Base-by-base conservation (phyloP, 345 rosid species). In the Citrus inodora region DNA sequence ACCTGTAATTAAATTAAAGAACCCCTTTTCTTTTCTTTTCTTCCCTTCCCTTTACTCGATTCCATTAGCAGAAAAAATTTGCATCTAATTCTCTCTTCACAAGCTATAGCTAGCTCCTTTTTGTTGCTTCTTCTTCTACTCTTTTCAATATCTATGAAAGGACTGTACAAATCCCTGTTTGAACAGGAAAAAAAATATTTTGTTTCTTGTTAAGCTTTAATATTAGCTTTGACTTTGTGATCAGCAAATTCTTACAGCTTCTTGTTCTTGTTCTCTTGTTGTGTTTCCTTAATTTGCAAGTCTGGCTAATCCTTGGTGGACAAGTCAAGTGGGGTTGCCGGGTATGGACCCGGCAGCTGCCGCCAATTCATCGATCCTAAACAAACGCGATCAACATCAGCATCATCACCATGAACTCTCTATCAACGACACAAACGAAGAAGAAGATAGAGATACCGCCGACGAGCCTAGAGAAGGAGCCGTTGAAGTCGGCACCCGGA, bases 301-400 rank as follows among this genome's bases (percentile, higher is more conserved):
- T 33, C 85, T 92, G 97, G 88, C 97, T 48, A 92, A 92, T 77
- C 92, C 91, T 75, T 92, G 97, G 97, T 92, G 97, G 97, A 80
- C 88, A 3, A 87, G 86, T 76, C 94, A 87, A 28, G 81, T 87
- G 69, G 90, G 90, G 73, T 77, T 92, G 70, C 84, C 87, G 30
- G 89, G 88, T 62, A 84, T 89, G 68, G 93, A 88, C 82, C 91
- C 85, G 37, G 80, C 58, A 19, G 58, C 58, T 4, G 58, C 75
- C 73, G 83, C 87, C 73, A 86, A 86, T 88, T 80, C 92, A 19
- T 79, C 86, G 69, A 78, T 87, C 59, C 75, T 92, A 24, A 76
- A 53, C 78, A 90, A 90, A 80, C 77, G 87, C 4, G 81, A 83
- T 78, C 91, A 53, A 53, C 58, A 46, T 46, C 51, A 46, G 51